phyloP scores from a whole-genome alignment of 257 asterid genomes.

The Anisodus tanguticus region DNA sequence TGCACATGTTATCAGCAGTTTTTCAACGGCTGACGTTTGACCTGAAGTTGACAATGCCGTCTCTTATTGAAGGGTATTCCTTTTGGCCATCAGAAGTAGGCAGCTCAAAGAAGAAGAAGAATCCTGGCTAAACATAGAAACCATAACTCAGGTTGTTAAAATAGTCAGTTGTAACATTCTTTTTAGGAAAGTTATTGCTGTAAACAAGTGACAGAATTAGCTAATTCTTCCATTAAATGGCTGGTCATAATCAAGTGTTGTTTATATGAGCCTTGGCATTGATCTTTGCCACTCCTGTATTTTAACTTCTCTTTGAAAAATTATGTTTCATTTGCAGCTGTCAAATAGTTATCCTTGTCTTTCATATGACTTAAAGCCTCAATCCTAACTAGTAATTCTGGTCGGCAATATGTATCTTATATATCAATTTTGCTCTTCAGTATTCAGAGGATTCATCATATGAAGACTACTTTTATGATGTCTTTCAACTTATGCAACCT shows the following conservation, averaged over 20 bases:
- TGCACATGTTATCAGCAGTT: constrained; percentile 62
- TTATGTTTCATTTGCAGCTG: not conserved
- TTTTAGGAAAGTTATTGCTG: constrained; percentile 21
- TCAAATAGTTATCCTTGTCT: not conserved
- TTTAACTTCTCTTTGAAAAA: not conserved
- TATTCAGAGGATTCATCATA: not conserved
- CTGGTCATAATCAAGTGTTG: not conserved
- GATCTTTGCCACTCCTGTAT: constrained; percentile 19
- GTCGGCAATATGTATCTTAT: not conserved
- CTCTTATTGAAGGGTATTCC: constrained; percentile 54
- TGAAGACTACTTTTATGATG: not conserved
- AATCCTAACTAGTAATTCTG: not conserved
- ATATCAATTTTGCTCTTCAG: not conserved
- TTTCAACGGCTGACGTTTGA: constrained; percentile 72
- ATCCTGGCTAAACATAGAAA: constrained; percentile 28
- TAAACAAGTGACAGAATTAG: constrained; percentile 23
- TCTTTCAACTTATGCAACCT: not conserved
- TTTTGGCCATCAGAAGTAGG: constrained; percentile 45
- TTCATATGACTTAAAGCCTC: not conserved
- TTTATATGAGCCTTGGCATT: constrained; percentile 24
- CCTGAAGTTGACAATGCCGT: constrained; percentile 55
- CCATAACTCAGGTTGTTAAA: not conserved
- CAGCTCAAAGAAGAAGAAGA: constrained; percentile 44
- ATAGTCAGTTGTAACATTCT: constrained; percentile 14
- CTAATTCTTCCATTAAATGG: constrained; percentile 22